phyloP scores from a whole-genome alignment of 306 rosid genomes.

The Phaseolus lunatus region DNA sequence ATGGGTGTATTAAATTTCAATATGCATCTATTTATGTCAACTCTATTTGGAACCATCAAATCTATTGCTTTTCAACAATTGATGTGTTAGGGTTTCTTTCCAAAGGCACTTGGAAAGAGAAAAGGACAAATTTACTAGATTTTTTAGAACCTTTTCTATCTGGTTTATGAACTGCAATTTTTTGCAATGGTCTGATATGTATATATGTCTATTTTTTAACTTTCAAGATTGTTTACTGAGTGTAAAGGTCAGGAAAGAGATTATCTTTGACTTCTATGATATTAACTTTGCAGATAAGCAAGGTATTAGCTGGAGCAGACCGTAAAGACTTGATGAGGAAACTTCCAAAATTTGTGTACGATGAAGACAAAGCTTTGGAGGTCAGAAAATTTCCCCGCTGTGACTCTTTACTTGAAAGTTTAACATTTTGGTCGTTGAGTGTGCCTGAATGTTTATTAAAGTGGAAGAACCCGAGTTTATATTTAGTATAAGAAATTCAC shows the following conservation, averaged over 20 bases:
- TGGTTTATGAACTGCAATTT: constrained; percentile 4
- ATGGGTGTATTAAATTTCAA: background rate
- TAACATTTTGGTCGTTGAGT: background rate
- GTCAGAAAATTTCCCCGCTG: constrained; percentile 50
- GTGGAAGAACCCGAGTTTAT: background rate
- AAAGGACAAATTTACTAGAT: constrained; percentile 20
- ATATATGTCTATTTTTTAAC: constrained; percentile 13
- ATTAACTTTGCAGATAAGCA: constrained; percentile 54
- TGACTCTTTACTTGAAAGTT: constrained; percentile 28
- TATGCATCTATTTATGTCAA: background rate
- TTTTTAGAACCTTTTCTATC: background rate
- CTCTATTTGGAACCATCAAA: background rate
- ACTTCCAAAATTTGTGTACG: constrained; percentile 73
- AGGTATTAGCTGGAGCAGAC: constrained; percentile 63
- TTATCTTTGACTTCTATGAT: constrained; percentile 24
- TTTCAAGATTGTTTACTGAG: constrained; percentile 11
- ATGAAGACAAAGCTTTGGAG: constrained; percentile 73
- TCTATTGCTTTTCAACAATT: constrained; percentile 23
- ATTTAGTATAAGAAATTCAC: background rate
- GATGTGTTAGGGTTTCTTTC: constrained; percentile 1
- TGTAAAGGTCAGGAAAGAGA: background rate
- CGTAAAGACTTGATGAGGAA: constrained; percentile 68
- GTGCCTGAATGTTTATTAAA: constrained; percentile 24
- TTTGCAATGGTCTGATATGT: background rate
- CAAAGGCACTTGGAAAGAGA: constrained; percentile 27